Evolutionary conservation across 2,329 filamentous ascomycete species (phyloP), one percentile per base, ranked within the genome.

Genomic region (Rutstroemia sp.): DNA sequence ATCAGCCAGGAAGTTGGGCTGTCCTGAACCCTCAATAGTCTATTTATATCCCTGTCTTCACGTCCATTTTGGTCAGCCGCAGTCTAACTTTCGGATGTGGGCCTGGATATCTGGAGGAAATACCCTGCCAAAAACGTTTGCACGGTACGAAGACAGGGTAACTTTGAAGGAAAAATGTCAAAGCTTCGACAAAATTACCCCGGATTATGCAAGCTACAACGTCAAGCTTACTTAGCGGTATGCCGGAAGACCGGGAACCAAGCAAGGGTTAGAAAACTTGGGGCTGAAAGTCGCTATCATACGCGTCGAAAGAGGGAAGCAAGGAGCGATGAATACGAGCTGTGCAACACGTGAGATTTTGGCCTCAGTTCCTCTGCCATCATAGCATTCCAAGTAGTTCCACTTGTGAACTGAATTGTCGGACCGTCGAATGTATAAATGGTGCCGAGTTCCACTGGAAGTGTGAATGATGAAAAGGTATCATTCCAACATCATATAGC

Each of bases 271-370:
- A 16, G 37, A 5, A 27, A 19, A 49, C n/a, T 42, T 16, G 39
- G n/a, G 23, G 14, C 52, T 42, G 37, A 42, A 10, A 51, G 25
- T 23, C 21, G 21, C 8, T 25, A 17, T 4, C 27, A 41, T 4
- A 17, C 2, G 37, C 19, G 7, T 19, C 44, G 30, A 7, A 9
- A 19, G 16, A 21, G 37, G 23, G 23, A 34, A 49, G 46, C 23
- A 45, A 52, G 50, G 27, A 46, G 41, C 37, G 10, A n/a, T 17
- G 17, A 37, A 52, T 46, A 52, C 50, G 50, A 52, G 41, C 17
- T 52, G 12, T 23, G 25, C 16, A 51, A 5, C 16, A 45, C 7
- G 50, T 52, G 25, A 52, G 41, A 46, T 46, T 37, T 23, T 52
- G 34, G 45, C 21, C 17, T 21, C 5, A 54, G n/a, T 30, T 54